phyloP scores from a whole-genome alignment of 2,329 filamentous ascomycete genomes.

The Epichloe elymi region DNA sequence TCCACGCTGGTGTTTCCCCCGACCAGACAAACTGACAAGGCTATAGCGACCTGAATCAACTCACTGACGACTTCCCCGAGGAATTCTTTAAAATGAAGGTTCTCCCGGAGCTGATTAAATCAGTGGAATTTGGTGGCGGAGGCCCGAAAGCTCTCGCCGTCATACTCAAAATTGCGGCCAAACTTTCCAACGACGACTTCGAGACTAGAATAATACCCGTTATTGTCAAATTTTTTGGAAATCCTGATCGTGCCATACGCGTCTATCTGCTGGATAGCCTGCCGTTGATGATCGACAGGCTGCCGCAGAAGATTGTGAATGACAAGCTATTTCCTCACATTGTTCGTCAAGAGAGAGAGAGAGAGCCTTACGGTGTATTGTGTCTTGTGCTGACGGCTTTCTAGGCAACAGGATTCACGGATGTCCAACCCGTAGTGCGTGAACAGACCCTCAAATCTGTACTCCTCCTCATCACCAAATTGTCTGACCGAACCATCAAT shows the following conservation, averaged over 20 bases:
- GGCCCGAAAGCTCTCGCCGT: constrained; percentile 81
- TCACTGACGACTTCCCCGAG: constrained; percentile 90
- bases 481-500: constrained; percentile 87
- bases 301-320: constrained; percentile 80
- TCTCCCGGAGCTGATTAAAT: constrained; percentile 89
- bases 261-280: constrained; percentile 85
- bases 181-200: constrained; percentile 82
- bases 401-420: constrained; percentile 85
- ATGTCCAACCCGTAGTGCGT: constrained; percentile 77
- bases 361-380: neutral
- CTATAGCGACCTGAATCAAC: constrained; percentile 58
- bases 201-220: constrained; percentile 73
- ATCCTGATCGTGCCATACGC: constrained; percentile 81
- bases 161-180: constrained; percentile 81
- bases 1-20: constrained; percentile 3
- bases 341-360: constrained; percentile 34
- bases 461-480: constrained; percentile 70
- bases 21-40: constrained; percentile 15
- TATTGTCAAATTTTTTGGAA: constrained; percentile 81
- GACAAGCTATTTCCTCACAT: constrained; percentile 95
- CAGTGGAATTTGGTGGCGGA: constrained; percentile 94
- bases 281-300: constrained; percentile 78
- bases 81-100: constrained; percentile 98
- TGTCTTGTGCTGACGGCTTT: constrained; percentile 8
- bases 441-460: constrained; percentile 96